Conservation (phyloP, 495 filamentous ascomycete species). For the Penicillium fimorum region DNA sequence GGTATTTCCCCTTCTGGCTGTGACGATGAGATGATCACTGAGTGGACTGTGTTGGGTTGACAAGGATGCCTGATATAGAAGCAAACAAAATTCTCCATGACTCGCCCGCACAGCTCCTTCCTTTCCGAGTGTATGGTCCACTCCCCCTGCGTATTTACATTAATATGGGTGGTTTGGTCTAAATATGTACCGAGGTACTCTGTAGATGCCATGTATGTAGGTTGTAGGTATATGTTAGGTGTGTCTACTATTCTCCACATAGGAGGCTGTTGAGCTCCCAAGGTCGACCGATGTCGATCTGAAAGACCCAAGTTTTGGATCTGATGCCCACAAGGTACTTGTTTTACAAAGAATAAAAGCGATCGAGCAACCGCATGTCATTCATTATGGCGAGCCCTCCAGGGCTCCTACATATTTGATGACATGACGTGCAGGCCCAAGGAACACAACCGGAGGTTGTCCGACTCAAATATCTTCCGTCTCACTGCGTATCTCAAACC, state of each 20-base stretch:
- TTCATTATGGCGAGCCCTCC: slow-evolving; percentile 10
- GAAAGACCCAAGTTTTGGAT: slow-evolving; percentile 17
- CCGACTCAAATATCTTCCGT: slow-evolving; percentile 1
- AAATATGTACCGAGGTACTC: neutral
- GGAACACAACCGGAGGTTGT: neutral
- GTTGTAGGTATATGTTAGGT: neutral
- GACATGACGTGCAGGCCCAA: slow-evolving; percentile 1
- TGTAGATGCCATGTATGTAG: neutral
- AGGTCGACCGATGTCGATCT: slow-evolving; percentile 10
- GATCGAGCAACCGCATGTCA: slow-evolving; percentile 9
- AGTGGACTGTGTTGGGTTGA: slow-evolving; percentile 6
- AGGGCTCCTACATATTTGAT: neutral
- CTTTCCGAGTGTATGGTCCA: neutral
- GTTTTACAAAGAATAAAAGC: slow-evolving; percentile 25
- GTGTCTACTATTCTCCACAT: neutral
- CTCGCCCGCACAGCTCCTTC: neutral
- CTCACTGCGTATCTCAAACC: neutral
- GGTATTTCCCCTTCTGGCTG: neutral
- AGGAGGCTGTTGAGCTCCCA: slow-evolving; percentile 14
- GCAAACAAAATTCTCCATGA: slow-evolving; percentile 2
- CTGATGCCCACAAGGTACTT: slow-evolving; percentile 32
- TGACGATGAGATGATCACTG: slow-evolving; percentile 8
- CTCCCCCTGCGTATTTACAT: neutral
- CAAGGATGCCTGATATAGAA: slow-evolving; percentile 8
- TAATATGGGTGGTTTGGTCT: neutral